These are phyloP conservation scores for Xylariales sp. DNA, from an alignment of 2,329 filamentous ascomycete species.

Conservation along the genomic window DNA sequence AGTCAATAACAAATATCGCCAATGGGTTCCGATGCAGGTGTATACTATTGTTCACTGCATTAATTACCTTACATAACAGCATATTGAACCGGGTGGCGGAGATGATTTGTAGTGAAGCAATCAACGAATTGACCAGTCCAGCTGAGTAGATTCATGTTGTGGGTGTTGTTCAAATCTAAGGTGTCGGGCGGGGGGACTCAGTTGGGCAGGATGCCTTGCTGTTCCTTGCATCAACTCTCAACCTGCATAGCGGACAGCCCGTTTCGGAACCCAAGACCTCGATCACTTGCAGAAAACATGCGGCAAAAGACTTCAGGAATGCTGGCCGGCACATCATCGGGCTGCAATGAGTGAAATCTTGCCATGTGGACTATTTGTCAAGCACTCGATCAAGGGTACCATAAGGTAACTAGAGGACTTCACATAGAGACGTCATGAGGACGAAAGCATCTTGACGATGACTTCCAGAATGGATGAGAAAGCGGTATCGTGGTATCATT, in stretches of 20 bases:
- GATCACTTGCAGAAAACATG: neutral
- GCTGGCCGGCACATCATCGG: neutral
- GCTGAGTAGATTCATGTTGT: neutral
- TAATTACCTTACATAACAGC: neutral
- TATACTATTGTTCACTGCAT: neutral
- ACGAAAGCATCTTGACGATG: neutral
- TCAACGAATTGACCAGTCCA: neutral
- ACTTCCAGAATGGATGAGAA: neutral
- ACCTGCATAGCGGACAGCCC: constrained; percentile 1
- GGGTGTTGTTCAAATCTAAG: neutral
- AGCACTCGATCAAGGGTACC: neutral
- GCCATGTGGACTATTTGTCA: neutral
- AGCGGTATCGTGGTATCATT: constrained; percentile 8
- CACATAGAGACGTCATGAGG: neutral
- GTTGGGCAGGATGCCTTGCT: constrained; percentile 5
- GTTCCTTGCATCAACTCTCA: constrained; percentile 4
- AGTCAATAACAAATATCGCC: neutral
- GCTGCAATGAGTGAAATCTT: neutral
- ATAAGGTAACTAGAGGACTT: neutral
- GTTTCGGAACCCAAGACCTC: neutral
- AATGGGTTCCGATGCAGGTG: neutral
- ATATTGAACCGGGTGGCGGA: neutral
- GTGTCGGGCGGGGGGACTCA: constrained; percentile 3
- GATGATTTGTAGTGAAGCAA: neutral
- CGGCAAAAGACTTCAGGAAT: neutral